phyloP scores from a whole-genome alignment of 495 filamentous ascomycete species.

The Penicillium canariense region DNA sequence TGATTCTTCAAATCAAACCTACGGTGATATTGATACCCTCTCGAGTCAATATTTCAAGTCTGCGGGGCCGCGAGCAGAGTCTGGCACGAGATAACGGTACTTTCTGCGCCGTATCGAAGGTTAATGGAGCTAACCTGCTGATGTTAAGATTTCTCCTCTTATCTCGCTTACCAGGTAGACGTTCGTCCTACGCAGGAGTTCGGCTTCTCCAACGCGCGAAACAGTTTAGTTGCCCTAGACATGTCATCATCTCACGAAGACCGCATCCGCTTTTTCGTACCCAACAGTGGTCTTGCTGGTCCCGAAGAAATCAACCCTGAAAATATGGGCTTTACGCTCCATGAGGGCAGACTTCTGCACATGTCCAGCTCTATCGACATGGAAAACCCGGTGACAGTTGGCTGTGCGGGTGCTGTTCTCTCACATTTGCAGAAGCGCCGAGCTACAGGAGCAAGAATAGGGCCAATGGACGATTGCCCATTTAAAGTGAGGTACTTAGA shows the following conservation, averaged over 20 bases:
- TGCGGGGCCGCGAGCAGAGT: constrained; percentile 18
- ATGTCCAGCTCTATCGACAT: constrained; percentile 74
- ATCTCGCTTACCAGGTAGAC: constrained; percentile 68
- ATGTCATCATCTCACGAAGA: constrained; percentile 37
- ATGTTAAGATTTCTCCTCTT: constrained; percentile 35
- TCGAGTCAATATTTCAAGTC: constrained; percentile 58
- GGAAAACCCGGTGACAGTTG: constrained; percentile 70
- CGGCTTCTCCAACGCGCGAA: constrained; percentile 64
- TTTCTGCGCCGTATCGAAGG: not conserved
- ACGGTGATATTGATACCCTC: constrained; percentile 75
- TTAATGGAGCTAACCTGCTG: not conserved
- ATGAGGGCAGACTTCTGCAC: constrained; percentile 66
- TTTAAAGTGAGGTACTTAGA: constrained; percentile 65
- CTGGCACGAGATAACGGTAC: constrained; percentile 30
- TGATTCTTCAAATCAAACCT: constrained; percentile 75
- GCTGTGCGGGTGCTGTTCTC: constrained; percentile 84
- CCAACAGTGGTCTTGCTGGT: constrained; percentile 51
- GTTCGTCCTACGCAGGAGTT: constrained; percentile 76
- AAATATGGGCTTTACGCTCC: constrained; percentile 48
- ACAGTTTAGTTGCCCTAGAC: constrained; percentile 59
- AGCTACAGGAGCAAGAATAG: constrained; percentile 56
- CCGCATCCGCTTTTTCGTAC: constrained; percentile 50
- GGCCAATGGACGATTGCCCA: constrained; percentile 45
- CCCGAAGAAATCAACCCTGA: constrained; percentile 43
- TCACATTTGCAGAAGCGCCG: constrained; percentile 72